These are phyloP conservation scores for Corylus americana DNA, from an alignment of 306 rosid species.

Conservation along the genomic window DNA sequence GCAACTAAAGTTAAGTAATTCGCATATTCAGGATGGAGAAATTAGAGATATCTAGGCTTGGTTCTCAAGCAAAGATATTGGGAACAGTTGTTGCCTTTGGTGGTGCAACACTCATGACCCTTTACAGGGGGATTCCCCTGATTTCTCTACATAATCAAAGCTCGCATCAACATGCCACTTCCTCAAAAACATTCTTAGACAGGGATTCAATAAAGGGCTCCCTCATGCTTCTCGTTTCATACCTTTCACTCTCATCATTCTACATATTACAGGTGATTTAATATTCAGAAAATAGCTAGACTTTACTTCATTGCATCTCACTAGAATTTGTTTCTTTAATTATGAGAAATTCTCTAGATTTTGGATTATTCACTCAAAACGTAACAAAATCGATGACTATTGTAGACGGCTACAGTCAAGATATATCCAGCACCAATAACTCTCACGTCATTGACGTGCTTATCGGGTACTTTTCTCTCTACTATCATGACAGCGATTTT, in stretches of 20 bases:
- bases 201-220: constrained; percentile 27
- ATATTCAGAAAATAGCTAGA: no score
- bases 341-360: no score
- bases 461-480: constrained; percentile 30
- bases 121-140: constrained; percentile 24
- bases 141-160: background rate
- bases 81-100: background rate
- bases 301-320: no score
- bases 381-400: no score
- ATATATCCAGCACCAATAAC: constrained; percentile 31
- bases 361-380: no score
- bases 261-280: constrained; percentile 25
- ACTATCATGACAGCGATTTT: constrained; percentile 18
- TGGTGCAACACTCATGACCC: constrained; percentile 27
- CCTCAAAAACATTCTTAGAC: background rate
- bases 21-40: background rate
- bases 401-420: constrained; percentile 23
- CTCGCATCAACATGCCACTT: background rate
- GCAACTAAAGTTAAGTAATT: background rate
- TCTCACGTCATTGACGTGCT: constrained; percentile 20
- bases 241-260: constrained; percentile 4
- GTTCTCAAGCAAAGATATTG: background rate
- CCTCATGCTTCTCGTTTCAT: constrained; percentile 7
- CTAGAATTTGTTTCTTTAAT: no score
- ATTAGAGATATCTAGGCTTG: background rate